Evolutionary conservation across 2,329 filamentous ascomycete species (phyloP), one percentile per base, ranked within the genome.

Genomic region (Huntiella moniliformis): DNA sequence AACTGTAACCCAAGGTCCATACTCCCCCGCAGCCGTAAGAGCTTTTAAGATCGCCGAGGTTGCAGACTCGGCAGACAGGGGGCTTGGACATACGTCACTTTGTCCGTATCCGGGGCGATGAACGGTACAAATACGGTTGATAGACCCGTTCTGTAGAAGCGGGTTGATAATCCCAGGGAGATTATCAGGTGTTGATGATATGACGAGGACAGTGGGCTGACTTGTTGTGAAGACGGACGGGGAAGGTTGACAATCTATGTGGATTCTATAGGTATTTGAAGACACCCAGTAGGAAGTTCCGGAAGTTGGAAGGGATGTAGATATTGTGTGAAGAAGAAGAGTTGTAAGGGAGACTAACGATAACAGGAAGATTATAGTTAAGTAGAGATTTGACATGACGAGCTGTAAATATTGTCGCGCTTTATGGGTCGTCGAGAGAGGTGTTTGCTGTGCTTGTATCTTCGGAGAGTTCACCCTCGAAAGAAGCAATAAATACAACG

Each of bases 401-500:
- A 98, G 83, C 38, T 79, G 80, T 4, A 77, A 62, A 88, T 91
- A 96, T 64, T 96, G 85, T 37, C 72, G 65, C 4, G 95, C 61
- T 0, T 85, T 82, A 22, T 87, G 77, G 80, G 8, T 91, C 91
- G 0, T 88, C 96, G 15, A 96, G 67, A 18, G 91, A 77, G 22
- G 94, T 80, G 58, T 98, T 91, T 59, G 96, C 91, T 55, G 95
- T 85, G 1, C 69, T 70, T 62, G 96, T 96, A 47, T 88, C 91
- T 81, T 85, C 93, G 55, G 81, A 73, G 6, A 98, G 91, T 4
- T 82, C 77, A 41, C 80, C 72, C 56, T 94, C 88, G 5, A 15
- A n/a, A 18, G 32, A 17, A n/a, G 18, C 4, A 17, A n/a, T 2
- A 31, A 33, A 7, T 7, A 6, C 22, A 28, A 28, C 22, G 22